phyloP scores from a whole-genome alignment of 192 early-diverging fungal genomes.

The Coemansia sp. region DNA sequence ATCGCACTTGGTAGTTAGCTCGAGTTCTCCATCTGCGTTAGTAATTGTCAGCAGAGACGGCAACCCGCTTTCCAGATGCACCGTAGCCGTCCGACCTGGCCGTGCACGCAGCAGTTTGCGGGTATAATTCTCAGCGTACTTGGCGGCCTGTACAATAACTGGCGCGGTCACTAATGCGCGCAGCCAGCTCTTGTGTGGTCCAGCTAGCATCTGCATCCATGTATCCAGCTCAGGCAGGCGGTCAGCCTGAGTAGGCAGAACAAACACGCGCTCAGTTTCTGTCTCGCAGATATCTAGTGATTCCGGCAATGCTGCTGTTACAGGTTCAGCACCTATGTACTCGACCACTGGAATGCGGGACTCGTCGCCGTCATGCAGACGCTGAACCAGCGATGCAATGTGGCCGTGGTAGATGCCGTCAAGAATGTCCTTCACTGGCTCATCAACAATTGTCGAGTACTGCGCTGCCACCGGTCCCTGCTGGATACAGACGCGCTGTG shows the following conservation, averaged over 20 bases:
- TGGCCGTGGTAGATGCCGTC: constrained; percentile 81
- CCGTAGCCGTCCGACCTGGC: constrained; percentile 42
- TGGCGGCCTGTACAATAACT: constrained; percentile 68
- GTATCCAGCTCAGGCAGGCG: constrained; percentile 26
- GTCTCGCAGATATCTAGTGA: not conserved
- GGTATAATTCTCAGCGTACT: constrained; percentile 60
- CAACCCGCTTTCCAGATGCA: not conserved
- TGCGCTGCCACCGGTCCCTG: constrained; percentile 85
- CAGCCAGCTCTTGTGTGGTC: constrained; percentile 73
- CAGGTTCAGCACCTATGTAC: constrained; percentile 60
- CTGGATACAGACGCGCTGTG: constrained; percentile 78
- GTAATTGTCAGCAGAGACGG: constrained; percentile 1
- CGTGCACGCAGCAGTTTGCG: constrained; percentile 61
- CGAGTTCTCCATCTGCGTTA: constrained; percentile 62
- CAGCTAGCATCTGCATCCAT: constrained; percentile 74
- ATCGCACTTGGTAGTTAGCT: constrained; percentile 76
- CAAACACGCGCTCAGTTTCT: constrained; percentile 5
- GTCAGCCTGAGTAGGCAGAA: not conserved
- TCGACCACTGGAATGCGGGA: constrained; percentile 73
- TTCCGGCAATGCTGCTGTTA: not conserved
- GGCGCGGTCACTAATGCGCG: constrained; percentile 73
- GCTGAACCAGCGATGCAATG: constrained; percentile 68
- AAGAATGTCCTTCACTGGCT: constrained; percentile 87
- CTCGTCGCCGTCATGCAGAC: constrained; percentile 65
- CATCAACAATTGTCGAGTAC: constrained; percentile 70